phyloP scores from a whole-genome alignment of 176 grass and related monocot species.

The Stipa capillata region DNA sequence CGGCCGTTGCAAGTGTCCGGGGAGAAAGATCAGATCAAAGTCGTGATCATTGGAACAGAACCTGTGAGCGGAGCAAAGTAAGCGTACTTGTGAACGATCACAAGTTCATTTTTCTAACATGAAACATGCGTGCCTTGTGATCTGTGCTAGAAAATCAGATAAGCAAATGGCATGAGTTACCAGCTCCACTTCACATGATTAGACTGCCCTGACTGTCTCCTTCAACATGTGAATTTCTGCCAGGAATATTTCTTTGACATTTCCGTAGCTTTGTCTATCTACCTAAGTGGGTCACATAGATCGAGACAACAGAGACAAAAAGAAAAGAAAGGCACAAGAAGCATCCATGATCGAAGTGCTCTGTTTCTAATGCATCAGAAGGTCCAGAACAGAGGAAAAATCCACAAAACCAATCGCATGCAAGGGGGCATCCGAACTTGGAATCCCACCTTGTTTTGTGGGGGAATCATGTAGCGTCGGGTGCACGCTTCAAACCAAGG shows the following conservation, averaged over 20 bases:
- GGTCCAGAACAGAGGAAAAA: background rate
- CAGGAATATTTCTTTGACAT: background rate
- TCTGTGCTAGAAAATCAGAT: background rate
- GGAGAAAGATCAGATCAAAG: background rate
- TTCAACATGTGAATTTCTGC: background rate
- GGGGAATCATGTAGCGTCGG: background rate
- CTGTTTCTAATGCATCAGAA: no score
- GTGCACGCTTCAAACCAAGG: background rate
- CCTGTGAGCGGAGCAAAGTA: no score
- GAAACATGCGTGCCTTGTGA: background rate
- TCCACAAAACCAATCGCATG: background rate
- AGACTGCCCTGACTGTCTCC: no score
- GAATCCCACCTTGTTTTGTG: conserved; percentile 4
- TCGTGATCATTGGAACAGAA: no score
- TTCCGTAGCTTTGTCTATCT: background rate
- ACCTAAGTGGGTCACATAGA: background rate
- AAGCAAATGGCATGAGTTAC: background rate
- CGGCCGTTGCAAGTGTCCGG: no score
- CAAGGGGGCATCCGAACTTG: background rate
- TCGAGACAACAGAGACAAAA: background rate
- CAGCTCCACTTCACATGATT: no score
- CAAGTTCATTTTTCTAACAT: background rate
- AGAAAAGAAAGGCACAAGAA: background rate
- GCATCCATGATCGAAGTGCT: background rate
- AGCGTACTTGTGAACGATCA: no score